Base-by-base conservation (phyloP, 768 basidiomycete species). In the Leccinum fibrillosum region DNA sequence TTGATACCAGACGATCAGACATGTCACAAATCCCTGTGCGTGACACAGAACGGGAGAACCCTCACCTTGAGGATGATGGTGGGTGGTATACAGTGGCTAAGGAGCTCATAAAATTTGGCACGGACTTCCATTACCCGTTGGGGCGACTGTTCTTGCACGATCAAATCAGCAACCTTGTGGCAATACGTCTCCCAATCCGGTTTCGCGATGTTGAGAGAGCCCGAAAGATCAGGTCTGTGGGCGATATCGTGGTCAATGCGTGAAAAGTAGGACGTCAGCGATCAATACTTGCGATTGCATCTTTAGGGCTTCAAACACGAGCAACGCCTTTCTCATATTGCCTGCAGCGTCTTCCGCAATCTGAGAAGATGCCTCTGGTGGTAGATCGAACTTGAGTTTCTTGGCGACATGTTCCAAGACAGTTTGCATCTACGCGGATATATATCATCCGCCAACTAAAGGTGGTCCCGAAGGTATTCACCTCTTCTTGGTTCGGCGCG, bases 181-280 rank as follows among this genome's bases (percentile, higher is more conserved):
- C 95, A 97, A 70, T 97, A 99, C 11, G 90, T 91, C 73, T 99
- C 97, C 97, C 97, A 99, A 69, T 99, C 97, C n/a, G 97, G 94
- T 74, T 98, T 94, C 13, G 94, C 93, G 56, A 96, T 93, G 34
- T 82, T 80, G 56, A 94, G 74, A 39, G 89, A 76, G 32, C 90
- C 90, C 5, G 85, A 82, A 39, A 96, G 79, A 70, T 94, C 90
- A n/a, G 91, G 89, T 55, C 91, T 93, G 65, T 12, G 50, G 57
- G 8, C 25, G 52, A 54, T 37, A 51, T 53, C 50, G 45, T 50
- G 17, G 60, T 54, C 23, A 10, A 39, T 28, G 21, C 26, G 21
- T 54, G 32, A 2, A 2, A 8, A 49, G 42, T 44, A 2, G n/a
- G 11, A 50, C 19, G 51, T 44, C 25, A 26, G 17, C 2, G n/a